phyloP scores from a whole-genome alignment of 768 basidiomycete genomes.

The Megacollybia marginata region DNA sequence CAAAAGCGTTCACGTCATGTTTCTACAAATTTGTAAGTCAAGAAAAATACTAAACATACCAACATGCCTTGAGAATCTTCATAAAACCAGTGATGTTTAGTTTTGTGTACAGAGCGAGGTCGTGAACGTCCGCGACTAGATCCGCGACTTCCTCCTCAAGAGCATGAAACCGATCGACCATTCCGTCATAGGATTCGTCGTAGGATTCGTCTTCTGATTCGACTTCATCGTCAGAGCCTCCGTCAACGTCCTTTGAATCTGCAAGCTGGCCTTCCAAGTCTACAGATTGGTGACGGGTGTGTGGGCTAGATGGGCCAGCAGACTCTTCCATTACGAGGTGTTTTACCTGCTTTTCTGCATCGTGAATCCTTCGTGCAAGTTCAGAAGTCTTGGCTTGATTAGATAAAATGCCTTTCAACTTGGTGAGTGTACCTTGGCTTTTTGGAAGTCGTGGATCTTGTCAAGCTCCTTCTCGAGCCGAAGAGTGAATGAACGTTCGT shows the following conservation, averaged over 20 bases:
- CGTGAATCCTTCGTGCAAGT: slow-evolving; percentile 70
- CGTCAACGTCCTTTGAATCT: slow-evolving; percentile 46
- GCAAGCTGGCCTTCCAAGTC: slow-evolving; percentile 56
- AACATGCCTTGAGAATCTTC: slow-evolving; percentile 77
- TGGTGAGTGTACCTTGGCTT: slow-evolving; percentile 54
- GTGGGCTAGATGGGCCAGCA: slow-evolving; percentile 10
- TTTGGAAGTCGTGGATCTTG: slow-evolving; percentile 93
- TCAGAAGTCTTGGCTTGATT: slow-evolving; percentile 60
- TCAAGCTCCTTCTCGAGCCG: slow-evolving; percentile 83
- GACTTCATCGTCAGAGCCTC: slow-evolving; percentile 61
- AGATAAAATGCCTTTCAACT: background rate
- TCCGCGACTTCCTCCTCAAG: slow-evolving; percentile 93
- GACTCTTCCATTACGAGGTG: slow-evolving; percentile 61
- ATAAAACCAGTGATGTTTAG: slow-evolving; percentile 98
- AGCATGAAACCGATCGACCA: slow-evolving; percentile 80
- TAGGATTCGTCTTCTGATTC: slow-evolving; percentile 37
- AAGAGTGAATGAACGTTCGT: slow-evolving; percentile 76
- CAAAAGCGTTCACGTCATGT: slow-evolving; percentile 66
- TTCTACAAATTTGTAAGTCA: slow-evolving; percentile 44
- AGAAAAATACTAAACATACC: slow-evolving; percentile 16
- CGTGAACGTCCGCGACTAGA: slow-evolving; percentile 89
- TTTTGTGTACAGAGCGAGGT: slow-evolving; percentile 83
- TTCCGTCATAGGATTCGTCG: slow-evolving; percentile 57
- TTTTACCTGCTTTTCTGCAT: slow-evolving; percentile 77
- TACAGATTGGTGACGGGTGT: slow-evolving; percentile 12